phyloP scores from a whole-genome alignment of 345 rosid species.

The Populus euphratica region DNA sequence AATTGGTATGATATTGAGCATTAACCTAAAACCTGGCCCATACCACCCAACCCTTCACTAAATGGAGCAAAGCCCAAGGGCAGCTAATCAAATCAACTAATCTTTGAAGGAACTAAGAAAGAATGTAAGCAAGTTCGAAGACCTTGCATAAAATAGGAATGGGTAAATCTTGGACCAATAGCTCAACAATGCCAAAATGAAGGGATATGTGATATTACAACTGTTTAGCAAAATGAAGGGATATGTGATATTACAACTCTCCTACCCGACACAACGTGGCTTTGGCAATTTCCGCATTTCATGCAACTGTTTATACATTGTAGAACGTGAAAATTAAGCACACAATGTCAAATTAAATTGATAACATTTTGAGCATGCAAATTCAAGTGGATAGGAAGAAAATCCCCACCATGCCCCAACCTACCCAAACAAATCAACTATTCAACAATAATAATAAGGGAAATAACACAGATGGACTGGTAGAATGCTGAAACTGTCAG shows the following conservation, averaged over 20 bases:
- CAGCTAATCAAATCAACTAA: background rate
- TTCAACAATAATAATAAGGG: no score
- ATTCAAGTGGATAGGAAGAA: background rate
- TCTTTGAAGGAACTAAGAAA: background rate
- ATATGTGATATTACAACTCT: slow-evolving; percentile 4
- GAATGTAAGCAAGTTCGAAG: background rate
- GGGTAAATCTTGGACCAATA: background rate
- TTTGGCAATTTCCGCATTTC: background rate
- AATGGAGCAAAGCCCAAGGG: background rate
- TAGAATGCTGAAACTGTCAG: background rate
- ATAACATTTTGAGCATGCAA: background rate
- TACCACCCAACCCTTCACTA: background rate
- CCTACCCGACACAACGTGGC: background rate
- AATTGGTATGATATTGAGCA: no score
- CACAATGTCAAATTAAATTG: background rate
- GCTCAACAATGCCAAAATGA: background rate
- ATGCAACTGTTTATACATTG: background rate
- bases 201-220: slow-evolving; percentile 7
- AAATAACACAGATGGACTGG: background rate
- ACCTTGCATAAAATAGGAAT: background rate
- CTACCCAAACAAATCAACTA: background rate
- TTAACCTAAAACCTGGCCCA: background rate
- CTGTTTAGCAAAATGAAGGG: background rate
- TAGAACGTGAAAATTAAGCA: background rate
- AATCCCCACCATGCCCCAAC: background rate